These are phyloP conservation scores for Solanum arcanum DNA, from an alignment of 257 asterid species.

Conservation along the genomic window DNA sequence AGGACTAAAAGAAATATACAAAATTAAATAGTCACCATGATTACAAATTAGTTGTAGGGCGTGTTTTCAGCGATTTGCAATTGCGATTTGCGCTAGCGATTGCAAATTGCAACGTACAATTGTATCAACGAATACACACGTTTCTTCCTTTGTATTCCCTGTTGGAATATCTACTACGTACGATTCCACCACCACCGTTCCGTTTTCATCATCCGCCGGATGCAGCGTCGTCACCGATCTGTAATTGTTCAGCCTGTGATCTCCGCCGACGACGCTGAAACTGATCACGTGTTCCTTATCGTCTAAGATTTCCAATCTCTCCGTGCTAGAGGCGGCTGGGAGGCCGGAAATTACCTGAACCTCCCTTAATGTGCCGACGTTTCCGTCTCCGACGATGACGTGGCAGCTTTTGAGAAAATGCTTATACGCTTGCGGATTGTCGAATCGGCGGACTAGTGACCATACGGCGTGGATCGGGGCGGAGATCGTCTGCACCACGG, in stretches of 20 bases:
- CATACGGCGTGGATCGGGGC: conserved; percentile 57
- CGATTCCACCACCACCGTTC: conserved; percentile 69
- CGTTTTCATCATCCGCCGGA: conserved; percentile 7
- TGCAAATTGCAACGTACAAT: conserved; percentile 71
- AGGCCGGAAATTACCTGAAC: conserved; percentile 73
- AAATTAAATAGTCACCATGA: background rate
- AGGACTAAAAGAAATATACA: background rate
- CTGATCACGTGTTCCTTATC: conserved; percentile 66
- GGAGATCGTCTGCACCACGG: conserved; percentile 39
- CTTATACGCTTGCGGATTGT: conserved; percentile 77
- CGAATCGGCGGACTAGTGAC: conserved; percentile 74
- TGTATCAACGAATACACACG: conserved; percentile 63
- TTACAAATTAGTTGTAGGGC: background rate
- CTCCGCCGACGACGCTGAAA: conserved; percentile 72
- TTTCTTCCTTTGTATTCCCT: conserved; percentile 70
- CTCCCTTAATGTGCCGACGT: conserved; percentile 69
- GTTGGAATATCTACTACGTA: conserved; percentile 76
- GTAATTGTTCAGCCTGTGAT: conserved; percentile 59
- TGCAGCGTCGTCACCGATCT: conserved; percentile 66
- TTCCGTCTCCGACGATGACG: conserved; percentile 54
- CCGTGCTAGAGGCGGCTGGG: conserved; percentile 68
- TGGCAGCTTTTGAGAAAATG: conserved; percentile 65
- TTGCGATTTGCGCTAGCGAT: conserved; percentile 52
- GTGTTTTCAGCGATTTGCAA: conserved; percentile 28
- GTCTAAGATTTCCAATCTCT: conserved; percentile 61